Evolutionary conservation across 2,329 filamentous ascomycete species (phyloP).

Genomic region (Beauveria pseudobassiana): DNA sequence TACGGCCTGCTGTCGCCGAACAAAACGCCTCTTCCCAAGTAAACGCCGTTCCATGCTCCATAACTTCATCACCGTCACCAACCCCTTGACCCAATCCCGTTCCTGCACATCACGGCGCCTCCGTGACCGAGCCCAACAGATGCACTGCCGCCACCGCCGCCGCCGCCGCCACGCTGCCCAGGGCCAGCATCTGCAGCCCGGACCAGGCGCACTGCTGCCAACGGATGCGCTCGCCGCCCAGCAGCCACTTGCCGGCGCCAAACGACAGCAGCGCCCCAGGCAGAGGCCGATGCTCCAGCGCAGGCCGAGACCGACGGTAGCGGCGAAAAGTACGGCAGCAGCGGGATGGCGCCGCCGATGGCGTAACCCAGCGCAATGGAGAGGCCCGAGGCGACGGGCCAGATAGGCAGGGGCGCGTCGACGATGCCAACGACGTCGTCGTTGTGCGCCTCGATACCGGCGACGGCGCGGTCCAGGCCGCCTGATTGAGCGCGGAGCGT

Average conservation of each 20-base stretch:
- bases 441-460: conserved; percentile 15
- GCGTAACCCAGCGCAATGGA: conserved; percentile 57
- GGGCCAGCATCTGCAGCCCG: conserved; percentile 26
- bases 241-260: conserved; percentile 43
- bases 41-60: background rate
- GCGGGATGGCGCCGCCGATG: conserved; percentile 53
- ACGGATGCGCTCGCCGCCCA: conserved; percentile 17
- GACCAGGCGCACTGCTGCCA: conserved; percentile 20
- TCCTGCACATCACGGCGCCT: background rate
- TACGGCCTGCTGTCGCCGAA: background rate
- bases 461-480: conserved; percentile 19
- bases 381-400: conserved; percentile 42
- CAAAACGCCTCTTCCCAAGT: background rate
- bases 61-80: background rate
- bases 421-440: conserved; percentile 3
- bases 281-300: conserved; percentile 48
- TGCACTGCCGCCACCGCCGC: conserved; percentile 24
- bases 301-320: conserved; percentile 33
- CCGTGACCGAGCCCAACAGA: conserved; percentile 16
- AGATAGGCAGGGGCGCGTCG: conserved; percentile 16
- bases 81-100: background rate
- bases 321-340: conserved; percentile 54
- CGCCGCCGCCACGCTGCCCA: conserved; percentile 26
- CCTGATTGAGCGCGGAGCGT: conserved; percentile 23
- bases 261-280: conserved; percentile 45